Percentiles rank a stretch among this genome's conserved stretches.
Evolutionary conservation across 1,284 basidiomycete species (phyloP).

Genomic region (Ganoderma lingzhi): DNA sequence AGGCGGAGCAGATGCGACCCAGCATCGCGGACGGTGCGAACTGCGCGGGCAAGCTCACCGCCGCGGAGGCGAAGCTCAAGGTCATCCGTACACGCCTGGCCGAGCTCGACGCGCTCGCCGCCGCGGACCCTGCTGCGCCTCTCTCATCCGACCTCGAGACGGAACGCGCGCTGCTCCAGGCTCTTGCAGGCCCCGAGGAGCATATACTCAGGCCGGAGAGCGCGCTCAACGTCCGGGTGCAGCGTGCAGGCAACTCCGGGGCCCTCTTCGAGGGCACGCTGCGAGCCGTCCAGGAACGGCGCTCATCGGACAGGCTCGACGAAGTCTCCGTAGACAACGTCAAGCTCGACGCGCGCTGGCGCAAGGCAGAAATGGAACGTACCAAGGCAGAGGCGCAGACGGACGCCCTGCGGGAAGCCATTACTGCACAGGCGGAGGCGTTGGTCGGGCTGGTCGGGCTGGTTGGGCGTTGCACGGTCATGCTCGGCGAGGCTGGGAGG

Average conservation of each 20-base stretch:
- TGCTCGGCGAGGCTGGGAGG: constrained; percentile 72
- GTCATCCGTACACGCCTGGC: constrained; percentile 73
- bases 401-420: constrained; percentile 70
- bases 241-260: constrained; percentile 77
- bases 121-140: constrained; percentile 45
- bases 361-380: constrained; percentile 78
- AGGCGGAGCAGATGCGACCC: constrained; percentile 71
- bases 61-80: constrained; percentile 76
- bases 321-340: constrained; percentile 77
- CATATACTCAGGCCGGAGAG: constrained; percentile 69
- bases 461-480: constrained; percentile 81
- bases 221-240: constrained; percentile 64
- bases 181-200: constrained; percentile 79
- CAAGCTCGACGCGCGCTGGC: constrained; percentile 73
- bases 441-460: constrained; percentile 79
- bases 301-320: constrained; percentile 78
- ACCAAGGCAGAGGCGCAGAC: constrained; percentile 75
- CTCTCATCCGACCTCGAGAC: constrained; percentile 71
- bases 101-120: constrained; percentile 62
- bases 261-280: constrained; percentile 88
- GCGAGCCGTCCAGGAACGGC: constrained; percentile 80
- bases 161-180: constrained; percentile 76
- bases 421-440: constrained; percentile 72
- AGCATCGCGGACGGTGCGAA: constrained; percentile 82
- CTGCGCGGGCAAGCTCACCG: constrained; percentile 77